phyloP scores from a whole-genome alignment of 176 grass and related monocot genomes.

The Carex littledalei region DNA sequence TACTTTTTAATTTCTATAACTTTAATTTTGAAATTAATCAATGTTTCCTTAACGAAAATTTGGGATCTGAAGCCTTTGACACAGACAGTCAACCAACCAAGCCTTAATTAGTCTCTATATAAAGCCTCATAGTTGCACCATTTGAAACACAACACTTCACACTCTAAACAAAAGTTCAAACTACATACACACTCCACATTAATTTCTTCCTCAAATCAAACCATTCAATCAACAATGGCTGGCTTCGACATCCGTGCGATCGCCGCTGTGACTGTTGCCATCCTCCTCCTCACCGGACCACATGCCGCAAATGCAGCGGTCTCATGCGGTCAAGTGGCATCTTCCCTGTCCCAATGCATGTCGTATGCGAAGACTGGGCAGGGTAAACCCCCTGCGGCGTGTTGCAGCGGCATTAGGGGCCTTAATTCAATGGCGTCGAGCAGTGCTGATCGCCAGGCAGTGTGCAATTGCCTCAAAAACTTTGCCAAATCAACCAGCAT shows the following conservation, averaged over 20 bases:
- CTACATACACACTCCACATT: background rate
- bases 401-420: constrained; percentile 12
- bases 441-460: constrained; percentile 20
- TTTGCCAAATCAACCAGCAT: background rate
- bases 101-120: background rate
- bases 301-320: constrained; percentile 6
- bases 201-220: background rate
- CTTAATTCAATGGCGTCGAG: background rate
- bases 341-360: constrained; percentile 6
- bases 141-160: background rate
- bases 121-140: background rate
- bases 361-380: constrained; percentile 5
- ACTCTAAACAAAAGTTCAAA: background rate
- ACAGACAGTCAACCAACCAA: background rate
- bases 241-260: constrained; percentile 12
- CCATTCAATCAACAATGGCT: constrained; percentile 15
- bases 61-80: background rate
- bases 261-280: background rate
- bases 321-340: constrained; percentile 16
- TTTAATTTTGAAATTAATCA: background rate
- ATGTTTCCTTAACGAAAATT: background rate
- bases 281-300: background rate
- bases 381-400: background rate
- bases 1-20: no score
- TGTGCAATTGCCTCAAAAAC: constrained; percentile 45